A percentile compares a stretch with the other conserved stretches of the same genome.
Evolutionary conservation across 495 filamentous ascomycete genomes (phyloP).

Genomic region (Cercophora samala): DNA sequence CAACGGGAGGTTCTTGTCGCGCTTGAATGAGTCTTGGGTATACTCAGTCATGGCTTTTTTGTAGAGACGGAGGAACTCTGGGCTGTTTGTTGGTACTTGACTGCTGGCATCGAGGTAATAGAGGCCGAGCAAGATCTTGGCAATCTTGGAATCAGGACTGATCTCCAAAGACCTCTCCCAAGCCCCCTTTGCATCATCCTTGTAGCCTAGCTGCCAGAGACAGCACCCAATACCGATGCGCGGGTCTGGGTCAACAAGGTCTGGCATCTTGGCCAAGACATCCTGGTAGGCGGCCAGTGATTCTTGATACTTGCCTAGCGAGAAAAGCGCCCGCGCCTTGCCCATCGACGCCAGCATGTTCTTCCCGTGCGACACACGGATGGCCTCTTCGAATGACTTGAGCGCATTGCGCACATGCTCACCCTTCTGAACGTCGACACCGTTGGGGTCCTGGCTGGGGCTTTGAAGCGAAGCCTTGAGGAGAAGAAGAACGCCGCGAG

Average conservation of each 20-base stretch:
- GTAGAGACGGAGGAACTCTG: slow-evolving; percentile 75
- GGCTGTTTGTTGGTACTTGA: slow-evolving; percentile 67
- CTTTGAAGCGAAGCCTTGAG: slow-evolving; percentile 81
- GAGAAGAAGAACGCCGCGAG: slow-evolving; percentile 85
- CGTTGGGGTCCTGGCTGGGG: slow-evolving; percentile 63
- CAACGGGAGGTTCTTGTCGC: slow-evolving; percentile 89
- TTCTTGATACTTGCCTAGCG: slow-evolving; percentile 76
- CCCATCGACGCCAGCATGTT: slow-evolving; percentile 91
- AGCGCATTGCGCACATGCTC: slow-evolving; percentile 77
- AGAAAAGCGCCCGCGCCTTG: slow-evolving; percentile 77
- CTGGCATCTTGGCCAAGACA: slow-evolving; percentile 75
- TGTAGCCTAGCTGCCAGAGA: slow-evolving; percentile 89
- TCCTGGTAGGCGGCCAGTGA: slow-evolving; percentile 83
- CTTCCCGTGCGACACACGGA: slow-evolving; percentile 72
- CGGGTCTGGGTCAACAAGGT: slow-evolving; percentile 90
- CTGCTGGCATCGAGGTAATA: slow-evolving; percentile 83
- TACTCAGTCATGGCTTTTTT: slow-evolving; percentile 92
- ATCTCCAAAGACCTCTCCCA: slow-evolving; percentile 87
- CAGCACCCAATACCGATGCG: slow-evolving; percentile 93
- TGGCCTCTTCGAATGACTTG: slow-evolving; percentile 91
- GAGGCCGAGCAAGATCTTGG: slow-evolving; percentile 82
- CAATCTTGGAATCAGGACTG: slow-evolving; percentile 85
- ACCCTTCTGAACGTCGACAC: slow-evolving; percentile 68
- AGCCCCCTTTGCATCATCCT: slow-evolving; percentile 82
- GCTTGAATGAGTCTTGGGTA: slow-evolving; percentile 88